phyloP scores from a whole-genome alignment of 306 rosid genomes.

The Betula pendula region DNA sequence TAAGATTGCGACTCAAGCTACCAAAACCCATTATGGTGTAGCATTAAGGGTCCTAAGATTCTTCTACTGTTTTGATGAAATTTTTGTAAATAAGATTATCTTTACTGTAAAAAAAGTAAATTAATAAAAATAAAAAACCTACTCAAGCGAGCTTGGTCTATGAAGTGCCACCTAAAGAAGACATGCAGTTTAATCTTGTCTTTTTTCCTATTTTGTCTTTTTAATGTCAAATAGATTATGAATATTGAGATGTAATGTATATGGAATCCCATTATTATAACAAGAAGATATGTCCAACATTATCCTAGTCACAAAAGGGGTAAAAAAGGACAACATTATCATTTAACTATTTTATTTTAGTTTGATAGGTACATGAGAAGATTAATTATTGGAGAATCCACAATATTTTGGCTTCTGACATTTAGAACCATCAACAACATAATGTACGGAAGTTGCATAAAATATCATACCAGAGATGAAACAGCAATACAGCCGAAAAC shows the following conservation, averaged over 20 bases:
- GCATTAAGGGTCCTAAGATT: background rate
- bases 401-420: background rate
- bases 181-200: background rate
- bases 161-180: background rate
- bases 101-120: background rate
- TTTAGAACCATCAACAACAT: conserved; percentile 18
- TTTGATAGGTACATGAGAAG: no score
- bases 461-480: conserved; percentile 73
- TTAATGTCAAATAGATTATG: background rate
- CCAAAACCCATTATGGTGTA: background rate
- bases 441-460: conserved; percentile 30
- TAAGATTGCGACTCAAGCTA: background rate
- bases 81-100: background rate
- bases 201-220: background rate
- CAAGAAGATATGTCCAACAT: no score
- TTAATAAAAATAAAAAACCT: background rate
- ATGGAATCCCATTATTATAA: no score
- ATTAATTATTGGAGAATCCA: background rate
- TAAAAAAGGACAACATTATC: background rate
- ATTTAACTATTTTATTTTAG: no score
- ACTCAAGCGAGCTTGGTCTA: background rate
- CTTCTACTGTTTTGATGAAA: background rate
- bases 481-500: conserved; percentile 88
- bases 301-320: no score
- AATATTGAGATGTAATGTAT: background rate